Percentiles rank a stretch among this genome's conserved stretches.
Conservation (phyloP, 805 yeast species). For the Millerozyma acaciae region DNA sequence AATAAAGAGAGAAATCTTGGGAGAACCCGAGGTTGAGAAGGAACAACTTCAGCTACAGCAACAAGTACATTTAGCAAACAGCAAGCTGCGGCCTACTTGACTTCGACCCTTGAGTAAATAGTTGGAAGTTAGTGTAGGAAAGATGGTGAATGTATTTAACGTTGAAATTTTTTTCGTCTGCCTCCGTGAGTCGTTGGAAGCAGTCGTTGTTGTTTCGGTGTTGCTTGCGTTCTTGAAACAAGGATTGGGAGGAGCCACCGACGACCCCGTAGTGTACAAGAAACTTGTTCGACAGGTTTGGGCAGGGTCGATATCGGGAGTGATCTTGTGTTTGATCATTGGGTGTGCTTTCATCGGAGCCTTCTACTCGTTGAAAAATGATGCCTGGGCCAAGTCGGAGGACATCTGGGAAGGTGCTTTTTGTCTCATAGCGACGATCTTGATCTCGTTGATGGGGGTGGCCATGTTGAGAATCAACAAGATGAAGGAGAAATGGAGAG, state of each 20-base stretch:
- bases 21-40: no score
- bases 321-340: constrained; percentile 68
- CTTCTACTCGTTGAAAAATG: constrained; percentile 73
- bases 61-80: no score
- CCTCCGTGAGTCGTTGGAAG: constrained; percentile 87
- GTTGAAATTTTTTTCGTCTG: constrained; percentile 79
- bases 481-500: constrained; percentile 93
- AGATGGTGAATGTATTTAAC: constrained; percentile 54
- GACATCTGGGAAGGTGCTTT: constrained; percentile 95
- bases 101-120: no score
- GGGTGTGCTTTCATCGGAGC: constrained; percentile 94
- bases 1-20: no score
- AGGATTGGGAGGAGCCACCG: constrained; percentile 56
- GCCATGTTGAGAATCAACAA: constrained; percentile 91
- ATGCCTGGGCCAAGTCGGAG: constrained; percentile 82
- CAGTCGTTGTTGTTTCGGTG: constrained; percentile 82
- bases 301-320: constrained; percentile 70
- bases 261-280: constrained; percentile 51
- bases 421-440: constrained; percentile 77
- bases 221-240: constrained; percentile 84
- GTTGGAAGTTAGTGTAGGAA: background rate
- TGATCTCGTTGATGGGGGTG: constrained; percentile 88
- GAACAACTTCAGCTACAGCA: no score
- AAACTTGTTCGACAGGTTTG: constrained; percentile 70
- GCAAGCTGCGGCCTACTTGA: no score